Base-by-base conservation (phyloP, 2,329 filamentous ascomycete species). In the Biscogniauxia marginata region DNA sequence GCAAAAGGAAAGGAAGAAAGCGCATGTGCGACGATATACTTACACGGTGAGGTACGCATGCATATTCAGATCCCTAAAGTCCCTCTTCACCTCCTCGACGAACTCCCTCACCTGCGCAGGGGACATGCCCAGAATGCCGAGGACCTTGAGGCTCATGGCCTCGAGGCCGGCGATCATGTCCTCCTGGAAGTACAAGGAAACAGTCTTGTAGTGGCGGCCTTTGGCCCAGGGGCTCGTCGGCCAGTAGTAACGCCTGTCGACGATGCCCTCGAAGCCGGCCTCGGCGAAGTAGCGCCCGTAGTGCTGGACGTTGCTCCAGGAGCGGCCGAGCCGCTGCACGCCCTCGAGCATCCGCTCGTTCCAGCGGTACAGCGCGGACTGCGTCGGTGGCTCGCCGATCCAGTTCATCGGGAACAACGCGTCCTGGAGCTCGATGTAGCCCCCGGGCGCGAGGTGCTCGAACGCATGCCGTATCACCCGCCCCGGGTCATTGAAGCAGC, bases 401-500 rank as follows among this genome's bases (percentile, higher is more conserved):
- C 67, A 71, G 54, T 56, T 51, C 59, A 71, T 61, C 7, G 66
- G 67, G 52, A 71, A 68, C 25, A 67, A 34, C 0, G 63, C 64
- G 49, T 76, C 67, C 23, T 70, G 67, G n/a, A 71, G 66, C 59
- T 78, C 75, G 48, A 75, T 65, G 53, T 61, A 71, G 5, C 74
- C 75, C 2, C 75, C 75, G 0, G 75, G 75, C 19, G 69, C 68
- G 1, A 72, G 63, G 56, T 67, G 75, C 57, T 75, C 68, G 61
- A 74, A 82, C 1, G 74, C 74, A 64, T 81, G 76, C 18, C 66
- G 62, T 51, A 82, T 68, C 19, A 84, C 71, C n/a, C 64, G 65
- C 1, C 71, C 73, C 70, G 79, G 82, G 64, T 84, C 74, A 18
- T 73, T 67, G 58, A 84, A 79, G 56, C 76, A 78, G 46, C 74